Base-by-base conservation (phyloP, 768 basidiomycete genomes). In the Boletus eberwhitei region DNA sequence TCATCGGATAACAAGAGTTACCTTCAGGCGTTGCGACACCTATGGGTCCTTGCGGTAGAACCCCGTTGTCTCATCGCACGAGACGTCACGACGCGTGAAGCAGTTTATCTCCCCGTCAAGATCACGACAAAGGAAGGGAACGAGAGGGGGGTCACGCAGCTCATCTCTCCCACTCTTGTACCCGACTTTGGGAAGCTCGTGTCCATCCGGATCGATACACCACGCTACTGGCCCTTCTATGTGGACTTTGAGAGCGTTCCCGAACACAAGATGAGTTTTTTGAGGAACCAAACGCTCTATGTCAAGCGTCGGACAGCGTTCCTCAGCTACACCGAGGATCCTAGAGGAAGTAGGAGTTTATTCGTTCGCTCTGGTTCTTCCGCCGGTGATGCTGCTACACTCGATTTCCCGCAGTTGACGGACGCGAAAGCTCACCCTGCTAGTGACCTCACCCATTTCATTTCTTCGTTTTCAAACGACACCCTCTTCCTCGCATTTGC, bases 11-110 rank as follows among this genome's bases (percentile, higher is more conserved):
- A 97, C 74, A 87, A 88, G 54, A 84, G 87, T 42, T 95, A 90
- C 63, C 79, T 97, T 3, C 97, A 98, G 70, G 93, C 94, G 1
- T 82, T 95, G 56, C 85, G 97, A 8, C 96, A 98, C 68, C 73
- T 99, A 22, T 99, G 97, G 97, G 93, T 91, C 2, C 79, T 99
- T 41, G 96, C 97, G 1, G 88, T 90, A 6, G 96, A 99, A 64
- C 97, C 97, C 5, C 75, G 96, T 45, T 98, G 96, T 66, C 77
- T 99, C 17, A 81, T 94, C 36, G 91, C 93, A 0, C 82, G 91
- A 31, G 97, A 99, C 61, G 91, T 97, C 31, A 94, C 98, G 62
- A 91, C 90, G 3, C 80, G 82, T 4, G 91, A 97, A 67, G 85
- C 93, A 0, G 91, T 96, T 22, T 96, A 94, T 68, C 80, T 99